These are phyloP conservation scores for Gymnopus androsaceus DNA, from an alignment of 1,284 basidiomycete genomes.

Conservation along the genomic window DNA sequence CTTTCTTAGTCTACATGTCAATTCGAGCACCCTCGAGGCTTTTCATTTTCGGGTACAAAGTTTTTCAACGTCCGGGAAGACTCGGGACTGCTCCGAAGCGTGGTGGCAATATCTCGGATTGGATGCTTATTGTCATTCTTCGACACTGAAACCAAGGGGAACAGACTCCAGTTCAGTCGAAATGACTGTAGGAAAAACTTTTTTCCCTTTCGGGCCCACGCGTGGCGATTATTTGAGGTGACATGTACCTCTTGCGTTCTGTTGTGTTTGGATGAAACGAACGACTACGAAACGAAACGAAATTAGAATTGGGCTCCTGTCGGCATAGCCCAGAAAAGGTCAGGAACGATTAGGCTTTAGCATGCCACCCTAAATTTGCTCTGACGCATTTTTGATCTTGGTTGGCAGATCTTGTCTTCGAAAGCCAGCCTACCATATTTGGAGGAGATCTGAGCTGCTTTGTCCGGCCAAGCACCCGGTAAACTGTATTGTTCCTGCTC, in stretches of 20 bases:
- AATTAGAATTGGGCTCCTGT: too few relatives aligned
- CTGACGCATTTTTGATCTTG: background rate
- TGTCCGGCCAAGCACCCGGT: background rate
- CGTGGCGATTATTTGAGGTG: too few relatives aligned
- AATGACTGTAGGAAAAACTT: background rate
- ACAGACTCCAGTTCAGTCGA: background rate
- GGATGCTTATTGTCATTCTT: constrained; percentile 2
- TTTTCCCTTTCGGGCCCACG: background rate
- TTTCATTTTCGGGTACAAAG: background rate
- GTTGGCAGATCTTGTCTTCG: background rate
- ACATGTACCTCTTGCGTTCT: too few relatives aligned
- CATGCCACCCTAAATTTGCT: too few relatives aligned
- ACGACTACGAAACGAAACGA: too few relatives aligned
- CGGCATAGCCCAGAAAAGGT: too few relatives aligned
- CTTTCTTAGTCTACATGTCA: background rate
- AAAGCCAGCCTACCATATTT: background rate
- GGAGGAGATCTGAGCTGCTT: background rate
- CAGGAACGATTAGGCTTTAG: too few relatives aligned
- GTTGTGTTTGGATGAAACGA: too few relatives aligned
- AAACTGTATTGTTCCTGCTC: background rate
- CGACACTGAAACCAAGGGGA: background rate
- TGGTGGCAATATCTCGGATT: background rate
- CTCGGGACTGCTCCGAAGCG: too few relatives aligned
- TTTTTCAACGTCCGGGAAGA: background rate
- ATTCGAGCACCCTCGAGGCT: background rate